These are phyloP conservation scores for Lithohypha guttulata DNA, from an alignment of 2,329 filamentous ascomycete species.

Conservation along the genomic window DNA sequence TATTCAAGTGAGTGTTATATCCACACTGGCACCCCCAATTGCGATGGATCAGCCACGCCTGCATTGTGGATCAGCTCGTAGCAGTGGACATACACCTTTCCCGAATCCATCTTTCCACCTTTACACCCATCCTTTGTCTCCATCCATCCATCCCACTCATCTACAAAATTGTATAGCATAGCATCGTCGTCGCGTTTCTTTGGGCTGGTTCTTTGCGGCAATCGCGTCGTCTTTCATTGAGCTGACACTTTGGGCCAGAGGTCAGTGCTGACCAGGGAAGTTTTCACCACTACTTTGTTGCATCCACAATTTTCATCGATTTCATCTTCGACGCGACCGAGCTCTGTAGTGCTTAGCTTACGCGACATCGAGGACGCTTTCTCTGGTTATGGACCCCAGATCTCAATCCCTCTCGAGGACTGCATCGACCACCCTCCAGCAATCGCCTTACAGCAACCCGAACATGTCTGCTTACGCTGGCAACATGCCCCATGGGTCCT, in stretches of 20 bases:
- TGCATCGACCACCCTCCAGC: slow-evolving; percentile 35
- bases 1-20: no score
- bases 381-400: slow-evolving; percentile 22
- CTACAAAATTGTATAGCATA: slow-evolving; percentile 5
- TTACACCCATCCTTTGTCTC: slow-evolving; percentile 5
- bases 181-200: slow-evolving; percentile 7
- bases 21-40: no score
- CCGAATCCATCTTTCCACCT: slow-evolving; percentile 6
- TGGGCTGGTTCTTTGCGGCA: neutral
- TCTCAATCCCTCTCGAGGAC: slow-evolving; percentile 22
- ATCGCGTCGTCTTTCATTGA: slow-evolving; percentile 9
- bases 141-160: slow-evolving; percentile 7
- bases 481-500: slow-evolving; percentile 32
- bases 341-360: neutral
- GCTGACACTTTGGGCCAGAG: slow-evolving; percentile 1
- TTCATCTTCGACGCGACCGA: slow-evolving; percentile 3
- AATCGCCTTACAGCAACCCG: slow-evolving; percentile 26
- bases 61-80: no score
- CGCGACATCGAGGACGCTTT: slow-evolving; percentile 16
- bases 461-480: slow-evolving; percentile 31
- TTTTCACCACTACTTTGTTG: slow-evolving; percentile 8
- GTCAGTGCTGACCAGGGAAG: no score
- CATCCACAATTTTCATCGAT: slow-evolving; percentile 4
- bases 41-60: no score
- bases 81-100: no score